Base-by-base conservation (phyloP, 1,284 basidiomycete genomes). In the Coniferiporia weirii region DNA sequence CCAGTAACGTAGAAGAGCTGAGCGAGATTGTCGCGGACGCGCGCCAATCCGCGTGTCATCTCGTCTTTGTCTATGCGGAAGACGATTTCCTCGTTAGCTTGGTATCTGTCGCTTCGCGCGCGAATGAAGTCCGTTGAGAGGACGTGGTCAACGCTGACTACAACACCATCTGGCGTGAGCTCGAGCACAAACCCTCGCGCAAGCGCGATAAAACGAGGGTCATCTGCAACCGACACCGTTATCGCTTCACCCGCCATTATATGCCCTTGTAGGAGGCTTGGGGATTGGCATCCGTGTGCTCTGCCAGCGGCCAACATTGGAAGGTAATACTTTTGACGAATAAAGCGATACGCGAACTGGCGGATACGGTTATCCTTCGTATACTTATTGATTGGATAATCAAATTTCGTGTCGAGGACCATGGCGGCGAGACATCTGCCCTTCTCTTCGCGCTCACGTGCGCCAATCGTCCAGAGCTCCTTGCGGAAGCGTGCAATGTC, bases 1-100 rank as follows among this genome's bases (percentile, higher is more conserved):
- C 84, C 85, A 22, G 89, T 84, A 0, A 82, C 84, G 67, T 93
- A 91, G 73, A 99, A 98, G 6, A 99, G 70, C 60, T 88, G 86
- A 0, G 95, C 90, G 34, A 99, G 82, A 68, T 98, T 98, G 64
- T 93, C 88, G 5, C 96, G 82, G 66, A 98, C 85, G 35, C 91
- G 81, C 48, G 85, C 85, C 85, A 98, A 90, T 0, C 95, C 93
- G 8, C 85, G 83, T 7, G 85, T 82, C 46, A 98, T 75, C 70
- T 99, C 96, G 70, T 99, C 97, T 68, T 88, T 91, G 78, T 99
- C 96, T 61, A 99, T 87, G 22, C 95, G 83, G 74, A 95, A 98
- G 6, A 88, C 70, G 19, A 85, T 68, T 9, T 74, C 61, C 20
- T 61, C 61, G 22, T 56, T 65, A 63, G 52, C 40, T 43, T 49